These are phyloP conservation scores for Cornus florida DNA, from an alignment of 148 eudicot genomes.

Conservation along the genomic window DNA sequence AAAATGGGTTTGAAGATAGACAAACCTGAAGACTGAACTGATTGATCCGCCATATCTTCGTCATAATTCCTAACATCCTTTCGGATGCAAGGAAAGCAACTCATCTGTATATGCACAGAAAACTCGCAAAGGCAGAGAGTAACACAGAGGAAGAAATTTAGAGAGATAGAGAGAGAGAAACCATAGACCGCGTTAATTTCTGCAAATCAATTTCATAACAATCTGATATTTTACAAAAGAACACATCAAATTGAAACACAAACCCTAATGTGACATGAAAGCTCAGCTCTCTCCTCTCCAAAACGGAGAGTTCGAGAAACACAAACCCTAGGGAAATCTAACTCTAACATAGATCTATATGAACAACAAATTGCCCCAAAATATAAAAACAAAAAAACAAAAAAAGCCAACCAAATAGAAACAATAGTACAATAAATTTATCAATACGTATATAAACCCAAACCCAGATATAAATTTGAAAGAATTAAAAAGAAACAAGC, in stretches of 20 bases:
- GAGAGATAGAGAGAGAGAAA: background rate
- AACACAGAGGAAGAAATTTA: background rate
- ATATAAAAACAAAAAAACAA: background rate
- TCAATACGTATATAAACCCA: background rate
- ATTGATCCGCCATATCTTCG: slow-evolving; percentile 18
- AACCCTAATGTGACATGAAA: background rate
- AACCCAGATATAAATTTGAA: background rate
- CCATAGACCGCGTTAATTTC: background rate
- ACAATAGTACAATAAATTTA: background rate
- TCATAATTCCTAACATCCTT: slow-evolving; percentile 33
- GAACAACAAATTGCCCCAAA: background rate
- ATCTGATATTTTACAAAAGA: slow-evolving; percentile 6
- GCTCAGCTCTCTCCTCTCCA: background rate
- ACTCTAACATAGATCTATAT: background rate
- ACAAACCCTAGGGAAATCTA: background rate
- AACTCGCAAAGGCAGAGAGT: background rate
- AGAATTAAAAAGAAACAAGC: background rate
- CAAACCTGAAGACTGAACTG: slow-evolving; percentile 46
- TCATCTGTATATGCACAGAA: slow-evolving; percentile 28
- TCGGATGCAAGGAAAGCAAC: slow-evolving; percentile 67
- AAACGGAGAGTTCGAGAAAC: slow-evolving; percentile 3
- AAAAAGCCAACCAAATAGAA: background rate
- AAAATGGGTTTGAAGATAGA: background rate
- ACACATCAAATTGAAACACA: background rate
- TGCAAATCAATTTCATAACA: background rate